Percentiles rank a stretch among this genome's conserved stretches.
phyloP scores from a whole-genome alignment of 768 basidiomycete species.

The Lactarius hengduanensis region DNA sequence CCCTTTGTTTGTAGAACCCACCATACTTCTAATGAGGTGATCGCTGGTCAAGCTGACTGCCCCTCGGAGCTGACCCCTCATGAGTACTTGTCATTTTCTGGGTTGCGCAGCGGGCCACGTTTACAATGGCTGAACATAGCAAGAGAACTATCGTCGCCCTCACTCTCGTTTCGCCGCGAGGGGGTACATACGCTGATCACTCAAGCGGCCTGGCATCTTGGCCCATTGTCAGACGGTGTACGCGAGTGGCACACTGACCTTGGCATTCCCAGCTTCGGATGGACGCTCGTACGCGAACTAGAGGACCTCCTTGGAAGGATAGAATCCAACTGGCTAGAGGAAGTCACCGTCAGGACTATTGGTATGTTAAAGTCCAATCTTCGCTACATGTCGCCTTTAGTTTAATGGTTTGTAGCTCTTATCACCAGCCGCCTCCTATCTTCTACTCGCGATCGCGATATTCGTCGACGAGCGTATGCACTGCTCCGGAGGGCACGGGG shows the following conservation, averaged over 20 bases:
- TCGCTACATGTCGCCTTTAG: no score
- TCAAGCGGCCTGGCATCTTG: conserved; percentile 47
- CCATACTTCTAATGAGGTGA: conserved; percentile 40
- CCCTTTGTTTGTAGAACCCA: neutral
- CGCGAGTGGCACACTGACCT: conserved; percentile 44
- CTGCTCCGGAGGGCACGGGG: neutral
- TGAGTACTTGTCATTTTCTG: conserved; percentile 46
- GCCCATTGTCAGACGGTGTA: conserved; percentile 29
- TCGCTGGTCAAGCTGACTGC: conserved; percentile 43
- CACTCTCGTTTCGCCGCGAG: conserved; percentile 39
- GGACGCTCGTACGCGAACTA: conserved; percentile 38
- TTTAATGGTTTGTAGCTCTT: neutral
- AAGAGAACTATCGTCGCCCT: conserved; percentile 38
- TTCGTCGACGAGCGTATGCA: neutral
- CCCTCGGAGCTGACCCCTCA: conserved; percentile 43
- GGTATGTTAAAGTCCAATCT: neutral
- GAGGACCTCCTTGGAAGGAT: conserved; percentile 38
- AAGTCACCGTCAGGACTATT: conserved; percentile 1
- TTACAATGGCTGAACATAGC: conserved; percentile 40
- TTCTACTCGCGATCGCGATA: neutral
- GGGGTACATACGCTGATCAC: conserved; percentile 43
- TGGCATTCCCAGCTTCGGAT: conserved; percentile 36
- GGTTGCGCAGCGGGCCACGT: conserved; percentile 43
- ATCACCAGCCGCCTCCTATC: conserved; percentile 8
- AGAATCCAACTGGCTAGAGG: conserved; percentile 41